Percentiles rank a stretch among this genome's conserved stretches.
These are phyloP conservation scores for Lentinula edodes DNA, from an alignment of 768 basidiomycete genomes.

Conservation along the genomic window DNA sequence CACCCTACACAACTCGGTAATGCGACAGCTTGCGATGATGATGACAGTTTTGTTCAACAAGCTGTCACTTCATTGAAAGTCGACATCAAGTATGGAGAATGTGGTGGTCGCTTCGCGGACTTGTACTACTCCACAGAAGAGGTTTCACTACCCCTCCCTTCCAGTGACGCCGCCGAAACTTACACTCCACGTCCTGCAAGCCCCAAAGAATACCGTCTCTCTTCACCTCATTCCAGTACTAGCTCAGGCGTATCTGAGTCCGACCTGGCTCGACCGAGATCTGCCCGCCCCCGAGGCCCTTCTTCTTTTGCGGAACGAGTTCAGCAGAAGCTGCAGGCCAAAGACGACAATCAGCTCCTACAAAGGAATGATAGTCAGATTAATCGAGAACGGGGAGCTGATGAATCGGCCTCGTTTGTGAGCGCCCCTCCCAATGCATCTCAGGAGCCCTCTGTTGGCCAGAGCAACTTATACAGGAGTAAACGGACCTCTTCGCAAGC, in stretches of 20 bases:
- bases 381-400: background rate
- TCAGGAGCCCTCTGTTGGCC: background rate
- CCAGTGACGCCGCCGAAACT: slow-evolving; percentile 6
- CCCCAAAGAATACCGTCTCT: slow-evolving; percentile 10
- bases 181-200: slow-evolving; percentile 12
- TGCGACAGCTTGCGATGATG: slow-evolving; percentile 24
- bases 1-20: slow-evolving; percentile 11
- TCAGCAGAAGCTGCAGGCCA: slow-evolving; percentile 31
- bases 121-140: slow-evolving; percentile 29
- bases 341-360: background rate
- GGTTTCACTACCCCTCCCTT: background rate
- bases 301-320: slow-evolving; percentile 40
- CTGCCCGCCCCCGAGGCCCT: slow-evolving; percentile 19
- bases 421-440: background rate
- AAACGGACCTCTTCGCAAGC: background rate
- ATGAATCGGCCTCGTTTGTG: background rate
- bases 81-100: slow-evolving; percentile 18
- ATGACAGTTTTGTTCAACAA: slow-evolving; percentile 30
- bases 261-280: slow-evolving; percentile 9
- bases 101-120: slow-evolving; percentile 31
- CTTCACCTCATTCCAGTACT: slow-evolving; percentile 15
- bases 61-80: slow-evolving; percentile 23
- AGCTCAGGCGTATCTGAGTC: background rate
- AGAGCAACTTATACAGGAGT: background rate
- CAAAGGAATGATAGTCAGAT: background rate